Percentiles rank a stretch among this genome's conserved stretches.
Evolutionary conservation across 768 basidiomycete species (phyloP).

Genomic region (Hirschioporus abietinus): DNA sequence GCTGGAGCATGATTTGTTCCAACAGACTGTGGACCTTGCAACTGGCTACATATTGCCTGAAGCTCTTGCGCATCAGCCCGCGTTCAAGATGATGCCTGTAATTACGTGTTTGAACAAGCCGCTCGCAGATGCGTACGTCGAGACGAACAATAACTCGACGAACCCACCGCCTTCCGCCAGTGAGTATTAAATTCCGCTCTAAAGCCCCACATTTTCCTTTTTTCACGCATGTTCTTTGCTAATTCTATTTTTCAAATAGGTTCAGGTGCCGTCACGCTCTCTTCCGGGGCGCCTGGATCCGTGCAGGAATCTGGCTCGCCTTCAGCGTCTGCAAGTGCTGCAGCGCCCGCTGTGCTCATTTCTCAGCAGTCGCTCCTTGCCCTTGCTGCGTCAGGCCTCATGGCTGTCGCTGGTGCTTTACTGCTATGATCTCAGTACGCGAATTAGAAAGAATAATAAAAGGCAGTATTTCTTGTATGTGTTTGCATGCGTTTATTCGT

Average conservation of each 20-base stretch:
- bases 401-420: not conserved
- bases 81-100: constrained; percentile 69
- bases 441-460: not conserved
- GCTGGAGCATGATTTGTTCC: constrained; percentile 82
- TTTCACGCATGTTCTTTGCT: not conserved
- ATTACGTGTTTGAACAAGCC: constrained; percentile 57
- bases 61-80: constrained; percentile 59
- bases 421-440: not conserved
- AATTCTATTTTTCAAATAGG: not conserved
- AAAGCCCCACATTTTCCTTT: not conserved
- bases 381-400: not conserved
- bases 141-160: constrained; percentile 70
- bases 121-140: constrained; percentile 67
- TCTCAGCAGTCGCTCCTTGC: not conserved
- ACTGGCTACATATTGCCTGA: constrained; percentile 83
- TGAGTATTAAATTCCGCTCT: not conserved
- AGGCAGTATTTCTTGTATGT: not conserved
- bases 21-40: constrained; percentile 79
- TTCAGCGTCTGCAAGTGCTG: not conserved
- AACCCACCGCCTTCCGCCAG: constrained; percentile 41
- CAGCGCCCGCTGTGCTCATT: not conserved
- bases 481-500: not conserved
- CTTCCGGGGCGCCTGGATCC: constrained; percentile 31
- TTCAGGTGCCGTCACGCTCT: constrained; percentile 18
- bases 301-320: constrained; percentile 24